Base-by-base conservation (phyloP, 2,329 filamentous ascomycete species). In the Diaporthe batatas region DNA sequence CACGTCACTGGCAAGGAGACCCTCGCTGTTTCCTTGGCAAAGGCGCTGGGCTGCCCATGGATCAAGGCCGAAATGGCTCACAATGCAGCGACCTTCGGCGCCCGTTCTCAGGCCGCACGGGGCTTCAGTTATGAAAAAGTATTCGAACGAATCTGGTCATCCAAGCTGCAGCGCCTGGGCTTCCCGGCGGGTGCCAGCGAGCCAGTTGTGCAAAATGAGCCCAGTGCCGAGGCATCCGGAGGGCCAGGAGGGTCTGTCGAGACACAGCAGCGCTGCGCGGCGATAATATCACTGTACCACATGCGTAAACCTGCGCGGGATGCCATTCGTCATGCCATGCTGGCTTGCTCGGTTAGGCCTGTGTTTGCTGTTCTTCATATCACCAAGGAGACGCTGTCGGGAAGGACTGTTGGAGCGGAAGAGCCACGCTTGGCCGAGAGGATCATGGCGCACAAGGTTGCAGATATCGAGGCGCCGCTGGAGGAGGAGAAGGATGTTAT, bases 1-100 rank as follows among this genome's bases (percentile, higher is more conserved):
- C 65, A 57, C 49, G 65, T 68, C 49, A 68, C 65, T 0, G 65
- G 65, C 29, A 68, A 68, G 53, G 65, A 68, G 32, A 57, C 65
- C 5, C 49, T 68, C 2, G 65, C 65, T 10, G 12, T 39, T n/a
- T 57, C 49, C 53, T 18, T 68, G 21, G 34, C 65, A 12, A 57
- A 47, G 29, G 34, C 25, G 6, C 53, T 68, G 4, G 21, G 10
- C 23, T 57, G 65, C 53, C 14, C 3, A 8, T 57, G 65, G 65
- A 54, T 57, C 49, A 68, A 68, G 39, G 49, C 32, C 12, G 65
- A 68, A 3, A 68, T 68, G 53, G 65, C 53, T 21, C 65, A 68
- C 18, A 57, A 36, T 18, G 34, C 53, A 32, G 65, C 65, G 12
- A 68, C 49, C 5, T 68, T 57, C 12, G 65, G 49, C 39, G 29